Evolutionary conservation across 352 stramenopile species (phyloP), one percentile per base, ranked within the genome.

Genomic region (Phytophthora meadii): DNA sequence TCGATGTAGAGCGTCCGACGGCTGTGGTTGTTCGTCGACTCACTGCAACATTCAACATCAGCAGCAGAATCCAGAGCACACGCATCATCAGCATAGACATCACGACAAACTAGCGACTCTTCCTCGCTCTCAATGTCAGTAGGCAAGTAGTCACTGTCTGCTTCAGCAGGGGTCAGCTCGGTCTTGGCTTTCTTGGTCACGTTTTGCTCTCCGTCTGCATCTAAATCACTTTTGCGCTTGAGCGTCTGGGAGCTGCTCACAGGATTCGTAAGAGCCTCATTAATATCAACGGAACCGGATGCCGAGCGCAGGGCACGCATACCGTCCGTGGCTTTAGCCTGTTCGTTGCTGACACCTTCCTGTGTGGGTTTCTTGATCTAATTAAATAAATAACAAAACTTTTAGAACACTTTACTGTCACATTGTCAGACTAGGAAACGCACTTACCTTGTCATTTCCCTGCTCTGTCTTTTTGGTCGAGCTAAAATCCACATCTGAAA

Each of bases 1-100:
- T 95, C 86, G 40, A 94, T 88, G 76, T 93, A 92, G 42, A 95
- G 84, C 14, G 84, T 94, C 19, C 88, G 84, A 36, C 86, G 88
- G 68, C 72, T 91, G 50, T 44, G 57, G 22, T 30, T 56, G 10
- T 66, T 55, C 14, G 66, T 22, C 14, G n/a, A 46, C 14, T 68
- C 66, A 28, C 53, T 66, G 57, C 77, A 82, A 84, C 74, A 88
- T 56, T 84, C 72, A 84, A 79, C 56, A 88, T 87, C 69, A 87
- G 73, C 61, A 83, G 56, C 68, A 70, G 28, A 59, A 74, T 49
- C 58, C 48, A 72, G 56, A 63, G 11, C 52, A 73, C 34, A 72
- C 42, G 40, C 51, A 70, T 65, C 36, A 50, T 34, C 64, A 70
- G n/a, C 54, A 70, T 55, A 55, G 19, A 27, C 50, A 68, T 58